Base-by-base conservation (phyloP, 1,284 basidiomycete species). In the Moesziomyces parantarcticus region DNA sequence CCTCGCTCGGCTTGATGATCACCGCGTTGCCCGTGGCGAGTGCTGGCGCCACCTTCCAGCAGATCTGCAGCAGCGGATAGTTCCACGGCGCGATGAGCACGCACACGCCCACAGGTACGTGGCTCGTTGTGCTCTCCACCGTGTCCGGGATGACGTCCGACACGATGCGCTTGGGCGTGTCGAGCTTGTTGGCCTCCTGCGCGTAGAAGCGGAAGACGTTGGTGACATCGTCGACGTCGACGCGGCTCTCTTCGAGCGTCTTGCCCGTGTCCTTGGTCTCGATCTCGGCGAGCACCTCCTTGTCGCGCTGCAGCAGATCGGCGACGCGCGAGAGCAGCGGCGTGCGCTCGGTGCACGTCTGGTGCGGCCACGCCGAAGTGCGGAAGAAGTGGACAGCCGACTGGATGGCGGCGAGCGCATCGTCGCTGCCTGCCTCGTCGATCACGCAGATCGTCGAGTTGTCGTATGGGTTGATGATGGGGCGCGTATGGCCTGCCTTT, bases 1-100 rank as follows among this genome's bases (percentile, higher is more conserved):
- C 81, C 50, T 84, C 82, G n/a, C 79, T 81, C 5, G 82, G 82
- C 65, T 84, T 84, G 69, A 84, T 77, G 54, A 84, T 82, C 25
- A 78, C 74, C 13, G 67, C 73, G 45, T 84, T 84, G 36, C 82
- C 82, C 6, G 82, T 76, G 0, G 75, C 82, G 14, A 84, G 71
- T 20, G 82, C 82, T 1, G 82, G 82, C 3, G 81, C 82, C 13
- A 84, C 73, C 62, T 84, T 77, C 82, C 82, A 83, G 69, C 81
- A 83, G 44, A 83, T 75, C 46, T 83, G 82, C 29, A 83, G 65
- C 42, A 83, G 61, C 0, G 81, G 81, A 42, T 79, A 83, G 74
- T 83, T 83, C 82, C 82, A 83, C 1, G 82, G 82, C 39, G 79
- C 74, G 46, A 83, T 83, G 29, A 83, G 70, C 20, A 82, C 81